Evolutionary conservation across 2,329 filamentous ascomycete genomes (phyloP).

Genomic region (Sclerotinia glacialis): DNA sequence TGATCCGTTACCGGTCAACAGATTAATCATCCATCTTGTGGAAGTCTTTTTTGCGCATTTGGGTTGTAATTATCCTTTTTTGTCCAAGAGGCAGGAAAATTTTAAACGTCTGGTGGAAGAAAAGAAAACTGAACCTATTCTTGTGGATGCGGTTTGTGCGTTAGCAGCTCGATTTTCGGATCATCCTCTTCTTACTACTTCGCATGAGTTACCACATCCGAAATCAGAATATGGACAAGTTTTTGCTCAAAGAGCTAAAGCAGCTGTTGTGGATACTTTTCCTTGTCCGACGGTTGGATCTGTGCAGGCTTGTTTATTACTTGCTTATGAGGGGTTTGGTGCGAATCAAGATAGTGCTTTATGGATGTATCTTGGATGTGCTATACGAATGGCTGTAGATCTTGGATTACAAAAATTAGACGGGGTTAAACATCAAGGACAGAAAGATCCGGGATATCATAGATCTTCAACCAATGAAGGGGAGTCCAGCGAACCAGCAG

Average conservation of each 20-base stretch:
- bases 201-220: constrained; percentile 48
- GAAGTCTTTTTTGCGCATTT: constrained; percentile 79
- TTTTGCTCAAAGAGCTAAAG: constrained; percentile 79
- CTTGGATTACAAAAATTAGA: constrained; percentile 79
- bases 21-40: constrained; percentile 72
- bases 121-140: constrained; percentile 50
- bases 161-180: constrained; percentile 75
- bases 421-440: constrained; percentile 58
- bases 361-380: constrained; percentile 90
- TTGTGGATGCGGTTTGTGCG: constrained; percentile 83
- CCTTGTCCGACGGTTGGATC: constrained; percentile 79
- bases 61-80: constrained; percentile 82
- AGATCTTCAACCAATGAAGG: constrained; percentile 42
- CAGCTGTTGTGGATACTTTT: constrained; percentile 79
- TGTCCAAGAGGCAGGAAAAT: constrained; percentile 60
- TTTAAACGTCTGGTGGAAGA: constrained; percentile 76
- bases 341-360: constrained; percentile 83
- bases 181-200: constrained; percentile 51
- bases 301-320: constrained; percentile 76
- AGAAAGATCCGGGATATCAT: constrained; percentile 38
- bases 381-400: constrained; percentile 79
- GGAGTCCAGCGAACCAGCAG: constrained; percentile 43
- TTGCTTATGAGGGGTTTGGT: constrained; percentile 88
- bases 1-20: constrained; percentile 67
- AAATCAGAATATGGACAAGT: constrained; percentile 70